These are phyloP conservation scores for Fusarium sp. DNA, from an alignment of 2,329 filamentous ascomycete genomes.

Conservation along the genomic window DNA sequence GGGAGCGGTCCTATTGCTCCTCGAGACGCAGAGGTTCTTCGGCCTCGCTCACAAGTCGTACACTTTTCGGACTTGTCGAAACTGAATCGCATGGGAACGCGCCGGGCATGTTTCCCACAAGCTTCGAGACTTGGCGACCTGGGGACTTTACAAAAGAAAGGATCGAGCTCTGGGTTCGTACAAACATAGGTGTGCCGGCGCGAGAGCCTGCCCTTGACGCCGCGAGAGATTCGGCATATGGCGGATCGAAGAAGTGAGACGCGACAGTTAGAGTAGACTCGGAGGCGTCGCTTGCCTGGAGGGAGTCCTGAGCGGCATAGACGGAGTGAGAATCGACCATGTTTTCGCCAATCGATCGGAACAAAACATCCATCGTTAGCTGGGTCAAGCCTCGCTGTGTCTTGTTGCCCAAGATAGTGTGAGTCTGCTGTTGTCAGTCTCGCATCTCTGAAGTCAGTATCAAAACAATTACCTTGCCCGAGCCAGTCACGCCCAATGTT, in stretches of 20 bases:
- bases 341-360: slow-evolving; percentile 80
- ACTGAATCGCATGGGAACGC: slow-evolving; percentile 47
- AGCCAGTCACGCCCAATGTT: slow-evolving; percentile 93
- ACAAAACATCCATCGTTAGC: slow-evolving; percentile 89
- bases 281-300: slow-evolving; percentile 81
- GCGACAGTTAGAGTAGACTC: slow-evolving; percentile 84
- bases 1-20: slow-evolving; percentile 47
- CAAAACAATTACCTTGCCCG: slow-evolving; percentile 80
- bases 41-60: slow-evolving; percentile 57
- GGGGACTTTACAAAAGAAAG: slow-evolving; percentile 47
- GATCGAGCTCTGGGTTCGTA: slow-evolving; percentile 60
- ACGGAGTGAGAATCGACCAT: slow-evolving; percentile 73
- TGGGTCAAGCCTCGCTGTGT: slow-evolving; percentile 91
- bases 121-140: slow-evolving; percentile 28
- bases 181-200: slow-evolving; percentile 76
- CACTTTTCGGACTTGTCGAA: slow-evolving; percentile 55
- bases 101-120: slow-evolving; percentile 39
- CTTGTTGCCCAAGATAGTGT: slow-evolving; percentile 92
- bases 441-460: background rate
- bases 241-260: slow-evolving; percentile 80
- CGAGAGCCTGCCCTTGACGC: slow-evolving; percentile 71
- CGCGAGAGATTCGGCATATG: slow-evolving; percentile 74
- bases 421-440: slow-evolving; percentile 70
- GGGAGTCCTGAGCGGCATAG: slow-evolving; percentile 75
- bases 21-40: slow-evolving; percentile 40